Base-by-base conservation (phyloP, 2,329 filamentous ascomycete species). In the Xylaria sp. region DNA sequence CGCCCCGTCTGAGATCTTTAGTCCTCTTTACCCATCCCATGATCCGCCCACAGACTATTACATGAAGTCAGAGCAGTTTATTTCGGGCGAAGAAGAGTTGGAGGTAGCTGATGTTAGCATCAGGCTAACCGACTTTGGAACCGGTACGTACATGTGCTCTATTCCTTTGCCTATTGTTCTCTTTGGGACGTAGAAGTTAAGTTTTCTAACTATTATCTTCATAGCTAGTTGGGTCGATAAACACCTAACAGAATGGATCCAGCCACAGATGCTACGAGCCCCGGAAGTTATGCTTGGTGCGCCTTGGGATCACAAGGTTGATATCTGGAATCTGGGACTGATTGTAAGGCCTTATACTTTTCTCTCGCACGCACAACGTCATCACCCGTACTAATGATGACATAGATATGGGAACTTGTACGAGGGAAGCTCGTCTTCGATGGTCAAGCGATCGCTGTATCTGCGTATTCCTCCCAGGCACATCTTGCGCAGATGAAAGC, bases 401-500 rank as follows among this genome's bases (percentile, higher is more conserved):
- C 50, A 20, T 55, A 55, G 51, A 50, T 50, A 29, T 50, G 45
- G 45, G 45, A 50, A 25, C 31, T 54, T 54, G 31, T 25, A n/a
- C 33, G 42, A 27, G 51, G 51, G 22, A 42, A 27, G 20, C 51
- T 42, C 33, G 11, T 55, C 33, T 55, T 55, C 29, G 36, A 55
- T 55, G 51, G 51, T 13, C 36, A 39, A 42, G 33, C 20, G 20
- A 39, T 36, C 17, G 51, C 36, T 17, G 17, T 36, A 55, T 39
- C 51, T 27, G 33, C 51, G 33, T 55, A 55, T 13, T 27, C 51
- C 5, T 50, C 45, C 25, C 33, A 55, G 36, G 51, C 51, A 55
- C 51, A 55, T 55, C 51, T 55, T 55, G 51, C 51, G 13, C 51
- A 55, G 51, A 42, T 55, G 51, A n/a, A 27, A 17, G 51, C 51